These are phyloP conservation scores for Yamadazyma songkhlaensis DNA, from an alignment of 1,139 yeast genomes.

Conservation along the genomic window DNA sequence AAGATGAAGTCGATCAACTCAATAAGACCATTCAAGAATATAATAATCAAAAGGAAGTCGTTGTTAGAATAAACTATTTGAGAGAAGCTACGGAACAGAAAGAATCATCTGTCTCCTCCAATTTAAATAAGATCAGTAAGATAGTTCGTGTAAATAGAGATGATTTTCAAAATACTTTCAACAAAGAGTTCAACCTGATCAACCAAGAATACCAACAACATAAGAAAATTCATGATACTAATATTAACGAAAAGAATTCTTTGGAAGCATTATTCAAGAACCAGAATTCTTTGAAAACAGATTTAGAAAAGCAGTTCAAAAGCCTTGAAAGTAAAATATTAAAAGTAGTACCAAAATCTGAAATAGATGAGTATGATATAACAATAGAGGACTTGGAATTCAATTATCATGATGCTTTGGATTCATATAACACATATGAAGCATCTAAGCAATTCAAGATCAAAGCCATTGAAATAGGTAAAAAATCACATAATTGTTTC, in stretches of 20 bases:
- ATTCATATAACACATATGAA: conserved; percentile 61
- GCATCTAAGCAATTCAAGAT: conserved; percentile 64
- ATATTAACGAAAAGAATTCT: conserved; percentile 13
- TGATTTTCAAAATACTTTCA: conserved; percentile 17
- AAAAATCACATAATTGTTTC: conserved; percentile 53
- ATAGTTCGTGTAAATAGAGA: conserved; percentile 19
- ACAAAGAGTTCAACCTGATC: not conserved
- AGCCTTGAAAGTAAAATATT: conserved; percentile 20
- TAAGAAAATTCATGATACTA: conserved; percentile 11
- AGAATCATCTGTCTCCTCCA: conserved; percentile 10
- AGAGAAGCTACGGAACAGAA: conserved; percentile 10
- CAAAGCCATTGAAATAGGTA: conserved; percentile 62
- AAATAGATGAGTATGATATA: conserved; percentile 48
- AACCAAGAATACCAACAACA: conserved; percentile 8
- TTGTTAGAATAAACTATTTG: conserved; percentile 49
- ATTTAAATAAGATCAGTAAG: conserved; percentile 6
- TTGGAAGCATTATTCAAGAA: conserved; percentile 14
- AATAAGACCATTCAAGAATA: conserved; percentile 49
- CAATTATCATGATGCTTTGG: conserved; percentile 56
- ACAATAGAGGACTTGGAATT: conserved; percentile 56
- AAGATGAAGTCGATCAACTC: conserved; percentile 52
- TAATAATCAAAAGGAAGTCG: conserved; percentile 57
- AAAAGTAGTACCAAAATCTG: conserved; percentile 37
- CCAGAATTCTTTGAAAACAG: conserved; percentile 10
- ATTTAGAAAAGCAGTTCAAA: conserved; percentile 14